Base-by-base conservation (phyloP, 1,284 basidiomycete species). In the Porphyrellus sp. region DNA sequence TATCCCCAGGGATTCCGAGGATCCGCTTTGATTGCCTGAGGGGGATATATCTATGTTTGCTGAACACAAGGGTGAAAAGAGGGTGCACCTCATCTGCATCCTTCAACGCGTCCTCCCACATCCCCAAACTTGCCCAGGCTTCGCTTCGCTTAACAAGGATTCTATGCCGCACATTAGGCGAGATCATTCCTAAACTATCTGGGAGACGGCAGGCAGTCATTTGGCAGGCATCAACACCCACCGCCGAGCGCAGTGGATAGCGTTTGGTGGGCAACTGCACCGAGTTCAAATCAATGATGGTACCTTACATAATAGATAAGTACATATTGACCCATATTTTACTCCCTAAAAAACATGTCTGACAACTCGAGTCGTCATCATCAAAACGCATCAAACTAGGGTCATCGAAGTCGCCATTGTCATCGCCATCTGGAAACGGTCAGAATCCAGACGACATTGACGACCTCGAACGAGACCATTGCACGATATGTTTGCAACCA, bases 401-500 rank as follows among this genome's bases (percentile, higher is more conserved):
- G 28, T 12, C n/a, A n/a, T n/a, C n/a, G n/a, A n/a, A 28, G 51
- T 47, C 52, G 12, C 54, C 55, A 20, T 43, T 51, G 7, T 35
- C 51, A 5, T 23, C 35, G 16, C 12, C 34, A 6, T n/a, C 7
- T 6, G 42, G 31, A 5, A 18, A 18, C 18, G 42, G 48, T 16
- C 20, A 52, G 9, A 5, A 31, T 20, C 2, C 24, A 11, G 20
- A 40, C 31, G 16, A 47, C 9, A 8, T 1, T 3, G 15, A 35
- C 11, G 27, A 47, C 13, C 18, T 21, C 27, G 54, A 63, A 8
- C 45, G 47, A 30, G 78, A 81, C 5, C 71, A 78, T 28, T 83
- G 81, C 54, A 74, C 80, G 41, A 94, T 95, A 44, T 95, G 92
- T 62, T 72, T 95, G 28, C 89, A 93, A 63, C 59, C 74, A 5